Evolutionary conservation across 2,329 filamentous ascomycete genomes (phyloP), one percentile per base, ranked within the genome.

Genomic region (Pseudopithomyces chartarum): DNA sequence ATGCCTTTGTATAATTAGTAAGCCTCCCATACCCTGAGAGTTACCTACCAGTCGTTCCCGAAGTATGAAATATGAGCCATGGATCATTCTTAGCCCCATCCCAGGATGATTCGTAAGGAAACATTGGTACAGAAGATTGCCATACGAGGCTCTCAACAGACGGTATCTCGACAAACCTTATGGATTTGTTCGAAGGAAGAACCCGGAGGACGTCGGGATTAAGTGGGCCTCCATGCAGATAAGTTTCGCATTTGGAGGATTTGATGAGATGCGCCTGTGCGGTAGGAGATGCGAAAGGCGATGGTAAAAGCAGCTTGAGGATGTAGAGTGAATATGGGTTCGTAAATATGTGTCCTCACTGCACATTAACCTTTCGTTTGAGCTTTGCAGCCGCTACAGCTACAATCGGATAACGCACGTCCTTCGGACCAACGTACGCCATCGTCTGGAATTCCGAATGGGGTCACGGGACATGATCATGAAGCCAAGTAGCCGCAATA

Each of bases 21-120:
- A 20, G 13, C 6, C 13, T 32, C 11, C 23, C 17, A 20, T 6
- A 46, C 22, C 13, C 6, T 17, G 7, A 22, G 19, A 32, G 17
- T 26, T 3, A 54, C 59, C 38, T 56, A 73, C 74, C 74, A 13
- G 74, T 76, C 2, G 73, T 73, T 22, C 74, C 74, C n/a, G 74
- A 76, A 17, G 73, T 76, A 54, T 76, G 75, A 26, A 75, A 70
- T 8, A 75, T 70, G 11, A 69, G 52, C 2, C 56, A 51, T 2
- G 55, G 52, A 6, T 68, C 57, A 19, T 72, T 51, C 39, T 68
- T 64, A 0, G 53, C 60, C 13, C 70, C 61, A 7, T 63, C 48
- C 29, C 52, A 66, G 1, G 62, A 54, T 44, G 62, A 66, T 2
- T 40, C 47, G 36, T 54, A 69, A 7, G 62, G 52, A 52, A 67